Base-by-base conservation (phyloP, 345 rosid genomes). In the Eucalyptus albens region DNA sequence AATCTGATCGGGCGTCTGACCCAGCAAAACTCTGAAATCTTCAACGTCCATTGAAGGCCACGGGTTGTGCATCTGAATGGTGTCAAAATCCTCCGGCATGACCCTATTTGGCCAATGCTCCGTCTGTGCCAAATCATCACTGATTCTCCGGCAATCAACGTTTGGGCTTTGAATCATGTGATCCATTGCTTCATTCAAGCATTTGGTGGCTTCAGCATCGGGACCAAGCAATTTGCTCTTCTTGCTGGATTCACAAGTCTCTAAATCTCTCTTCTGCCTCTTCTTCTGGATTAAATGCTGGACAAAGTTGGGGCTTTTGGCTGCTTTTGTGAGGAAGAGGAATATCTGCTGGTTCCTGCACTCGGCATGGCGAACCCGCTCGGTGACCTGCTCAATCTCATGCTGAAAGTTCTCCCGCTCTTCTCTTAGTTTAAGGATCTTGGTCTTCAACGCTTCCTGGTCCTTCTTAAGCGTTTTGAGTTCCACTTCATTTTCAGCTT, bases 311-410 rank as follows among this genome's bases (percentile, higher is more conserved):
- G 95, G 95, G 59, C 87, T 88, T 88, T 83, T 92, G 60, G 90
- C 88, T 4, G 95, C 91, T 89, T 92, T 94, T 49, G 89, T 69
- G 13, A 93, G 91, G 94, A 95, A 95, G 87, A 82, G 89, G 65
- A 94, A 87, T 92, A 93, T 94, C 80, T 91, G 96, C 65, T 92
- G 89, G 82, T 94, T 95, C 91, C 90, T 93, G 69, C 91, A 89
- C 87, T 95, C 95, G 6, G 94, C 92, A 22, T 80, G 87, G 14
- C 42, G 92, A 59, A 95, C 65, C 33, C 96, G 90, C 69, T 94
- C 94, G 27, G 92, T 93, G 62, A 93, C 91, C 8, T 89, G 89
- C 24, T 37, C 86, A 55, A 95, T 69, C 60, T 91, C 91, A 89
- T 31, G 88, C 44, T 89, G 94, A 2, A 95, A 92, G 45, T 89